Evolutionary conservation across 2,329 filamentous ascomycete genomes (phyloP).

Genomic region (Aspergillus ibericus): DNA sequence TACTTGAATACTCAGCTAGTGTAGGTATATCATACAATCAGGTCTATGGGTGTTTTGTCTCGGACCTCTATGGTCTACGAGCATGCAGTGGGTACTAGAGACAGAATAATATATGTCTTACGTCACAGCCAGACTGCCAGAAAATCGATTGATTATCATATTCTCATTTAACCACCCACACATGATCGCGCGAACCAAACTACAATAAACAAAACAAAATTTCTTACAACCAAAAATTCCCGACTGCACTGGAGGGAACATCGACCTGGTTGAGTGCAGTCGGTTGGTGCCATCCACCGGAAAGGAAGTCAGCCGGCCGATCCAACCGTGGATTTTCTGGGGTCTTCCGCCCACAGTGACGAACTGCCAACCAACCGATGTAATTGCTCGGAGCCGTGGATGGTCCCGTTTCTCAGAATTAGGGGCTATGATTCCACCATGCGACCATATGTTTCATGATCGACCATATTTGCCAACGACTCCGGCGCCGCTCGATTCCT

Average conservation of each 20-base stretch:
- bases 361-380: neutral
- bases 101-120: too few species aligned
- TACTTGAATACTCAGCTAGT: too few species aligned
- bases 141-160: too few species aligned
- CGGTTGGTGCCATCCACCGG: constrained; percentile 11
- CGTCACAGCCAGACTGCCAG: too few species aligned
- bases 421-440: neutral
- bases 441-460: neutral
- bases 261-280: neutral
- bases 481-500: neutral
- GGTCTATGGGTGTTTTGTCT: too few species aligned
- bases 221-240: neutral
- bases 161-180: too few species aligned
- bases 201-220: too few species aligned
- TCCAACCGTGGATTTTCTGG: constrained; percentile 13
- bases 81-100: too few species aligned
- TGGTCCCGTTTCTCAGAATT: neutral
- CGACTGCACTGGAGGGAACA: neutral
- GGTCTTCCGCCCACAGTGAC: neutral
- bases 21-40: too few species aligned
- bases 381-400: neutral
- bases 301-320: constrained; percentile 15
- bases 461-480: neutral
- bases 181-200: too few species aligned
- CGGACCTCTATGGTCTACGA: too few species aligned